Base-by-base conservation (phyloP, 2,329 filamentous ascomycete genomes). In the Fonsecaea pugnacius region DNA sequence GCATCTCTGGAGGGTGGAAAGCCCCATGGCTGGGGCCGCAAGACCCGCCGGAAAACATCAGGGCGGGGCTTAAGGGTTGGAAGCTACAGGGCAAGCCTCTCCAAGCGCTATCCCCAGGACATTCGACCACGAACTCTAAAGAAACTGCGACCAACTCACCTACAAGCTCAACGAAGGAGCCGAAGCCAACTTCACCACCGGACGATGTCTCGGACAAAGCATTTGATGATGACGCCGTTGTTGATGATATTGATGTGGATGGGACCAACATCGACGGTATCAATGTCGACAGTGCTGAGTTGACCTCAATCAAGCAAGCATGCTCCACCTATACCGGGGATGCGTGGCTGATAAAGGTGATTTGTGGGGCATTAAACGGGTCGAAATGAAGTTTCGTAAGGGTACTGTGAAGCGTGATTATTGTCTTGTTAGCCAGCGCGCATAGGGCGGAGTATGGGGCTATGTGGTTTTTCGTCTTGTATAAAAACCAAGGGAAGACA, bases 1-100 rank as follows among this genome's bases (percentile, higher is more conserved):
- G 66, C 57, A 65, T 70, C n/a, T 65, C 66, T 18, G 66, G 68
- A 7, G 68, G 66, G 14, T 67, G 64, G 64, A 68, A 67, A 53
- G 60, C 46, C 4, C 66, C 65, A 1, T 59, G 62, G 14, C 33
- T 70, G 36, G 68, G 68, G 5, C 64, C 64, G 12, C 68, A 70
- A 40, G 48, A 50, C 1, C 62, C 64, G 27, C 68, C 68, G 12
- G 38, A 35, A 6, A 68, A 63, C 30, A 62, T 66, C 3, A 62
- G 54, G 14, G 58, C 59, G 27, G 56, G 55, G 7, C 30, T 65
- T 21, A n/a, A 59, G 18, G 68, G 68, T 12, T 70, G 68, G 68
- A 52, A 68, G 33, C 40, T 68, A 8, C 36, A 61, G 18, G 66
- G 66, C 14, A 61, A 21, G 14, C 55, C 64, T 27, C 57, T 70